Base-by-base conservation (phyloP, 2,329 filamentous ascomycete genomes). In the Exophiala xenobiotica region DNA sequence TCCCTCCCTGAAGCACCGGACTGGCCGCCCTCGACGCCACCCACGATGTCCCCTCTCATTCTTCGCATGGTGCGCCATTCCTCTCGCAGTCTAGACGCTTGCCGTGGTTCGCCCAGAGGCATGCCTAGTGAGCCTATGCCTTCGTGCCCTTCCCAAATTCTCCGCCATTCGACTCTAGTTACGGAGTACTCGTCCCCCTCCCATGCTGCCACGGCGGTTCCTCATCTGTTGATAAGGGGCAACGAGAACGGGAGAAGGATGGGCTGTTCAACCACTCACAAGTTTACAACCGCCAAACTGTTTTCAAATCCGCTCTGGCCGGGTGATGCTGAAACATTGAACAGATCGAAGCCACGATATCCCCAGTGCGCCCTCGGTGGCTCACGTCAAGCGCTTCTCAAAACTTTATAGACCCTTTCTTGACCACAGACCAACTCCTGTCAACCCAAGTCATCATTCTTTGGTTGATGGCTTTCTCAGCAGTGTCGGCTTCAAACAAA, bases 1-100 rank as follows among this genome's bases (percentile, higher is more conserved):
- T 12, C 44, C 22, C 33, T 9, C 29, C 38, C 42, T 53, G 50
- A 53, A 47, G 49, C 54, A 45, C 23, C 48, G 46, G 50, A 43
- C 24, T 49, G 39, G 44, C 39, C 35, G 22, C 24, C 12, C 14
- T 35, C 24, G 16, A 45, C 40, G 33, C 40, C 40, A 24, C 44
- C 18, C 14, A 7, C 8, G 31, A 16, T 12, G 18, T 35, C 31
- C n/a, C n/a, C n/a, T n/a, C n/a, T 6, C 2, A 3, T 27, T 38
- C 33, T 18, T 26, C 26, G 27, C 16, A 20, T 12, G 8, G n/a
- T 14, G 19, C 19, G 20, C 42, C 42, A 41, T 46, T 4, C 43
- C 49, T 43, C 14, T 35, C 20, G 37, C 39, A 45, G 48, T 18
- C 53, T 55, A 49, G 49, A 39, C 7, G 6, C 16, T 1, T 22